Evolutionary conservation across 495 filamentous ascomycete species (phyloP), one percentile per base, ranked within the genome.

Genomic region (Penicillium angulare): DNA sequence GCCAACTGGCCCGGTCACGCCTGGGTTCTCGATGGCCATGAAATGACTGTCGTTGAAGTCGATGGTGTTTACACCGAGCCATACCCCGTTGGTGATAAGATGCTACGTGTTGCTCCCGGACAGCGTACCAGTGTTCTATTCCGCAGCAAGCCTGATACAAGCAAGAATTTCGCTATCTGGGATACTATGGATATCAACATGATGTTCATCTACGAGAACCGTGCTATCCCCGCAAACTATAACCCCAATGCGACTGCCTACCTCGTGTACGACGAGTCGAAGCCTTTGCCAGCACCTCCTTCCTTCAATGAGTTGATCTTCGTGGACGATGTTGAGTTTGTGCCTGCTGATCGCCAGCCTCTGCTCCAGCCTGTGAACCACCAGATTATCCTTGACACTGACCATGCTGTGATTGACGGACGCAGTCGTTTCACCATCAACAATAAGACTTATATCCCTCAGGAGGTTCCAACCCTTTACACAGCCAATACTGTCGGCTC

Each of bases 161-260:
- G 68, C 33, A 50, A 67, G 46, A 78, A 74, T 35, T 79, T 79
- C 20, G 71, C 78, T 1, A 84, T 84, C 58, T 86, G 82, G 79
- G 72, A 80, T 21, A 71, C 71, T 5, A 74, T 76, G 41, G 80
- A 83, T 49, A 70, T 78, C 27, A 78, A 72, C 49, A 82, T 79
- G 49, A 78, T 82, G 49, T 61, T 85, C 47, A 57, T 69, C 39
- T 82, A 77, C 52, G 60, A 68, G 36, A 47, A 58, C 31, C 54
- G 60, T 3, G 2, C 49, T 0, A 59, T 63, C 22, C 65, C 67
- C 0, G 50, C 57, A 2, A 59, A 40, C 53, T 79, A 52, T 55
- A 88, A 92, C 59, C 81, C 80, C 43, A 95, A 92, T 50, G 84
- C 81, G 0, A 92, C 90, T 0, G 86, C 86, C 7, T 92, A 86